Percentiles rank a stretch among this genome's conserved stretches.
phyloP scores from a whole-genome alignment of 2,329 filamentous ascomycete species.

The Basipetospora chlamydospora region DNA sequence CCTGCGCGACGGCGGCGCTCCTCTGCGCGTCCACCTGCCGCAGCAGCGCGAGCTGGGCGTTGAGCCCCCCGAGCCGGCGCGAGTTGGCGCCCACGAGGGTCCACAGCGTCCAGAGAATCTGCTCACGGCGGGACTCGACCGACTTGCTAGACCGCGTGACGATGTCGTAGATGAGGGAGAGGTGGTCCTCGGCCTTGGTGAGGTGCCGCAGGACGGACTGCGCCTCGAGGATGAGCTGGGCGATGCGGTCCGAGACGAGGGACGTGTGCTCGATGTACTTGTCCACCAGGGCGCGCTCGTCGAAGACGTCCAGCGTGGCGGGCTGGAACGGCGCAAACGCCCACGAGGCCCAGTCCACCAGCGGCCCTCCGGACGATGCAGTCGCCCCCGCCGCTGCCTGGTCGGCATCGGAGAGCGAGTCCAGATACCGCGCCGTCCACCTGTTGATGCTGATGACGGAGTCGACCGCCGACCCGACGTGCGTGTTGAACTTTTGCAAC shows the following conservation, averaged over 20 bases:
- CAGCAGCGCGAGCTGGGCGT: conserved; percentile 50
- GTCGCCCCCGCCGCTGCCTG: neutral
- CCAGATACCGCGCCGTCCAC: conserved; percentile 58
- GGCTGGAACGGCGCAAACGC: conserved; percentile 49
- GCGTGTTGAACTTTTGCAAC: conserved; percentile 61
- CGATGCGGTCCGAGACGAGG: conserved; percentile 56
- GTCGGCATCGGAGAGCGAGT: conserved; percentile 25
- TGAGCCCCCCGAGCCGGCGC: conserved; percentile 42
- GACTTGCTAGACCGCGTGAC: conserved; percentile 47
- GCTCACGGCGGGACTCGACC: conserved; percentile 43
- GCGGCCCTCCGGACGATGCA: conserved; percentile 1
- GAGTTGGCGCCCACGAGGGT: conserved; percentile 59
- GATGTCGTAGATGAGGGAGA: conserved; percentile 56
- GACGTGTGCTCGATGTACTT: conserved; percentile 62
- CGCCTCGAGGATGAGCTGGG: conserved; percentile 52
- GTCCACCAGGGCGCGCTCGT: conserved; percentile 48
- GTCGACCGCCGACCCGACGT: conserved; percentile 60
- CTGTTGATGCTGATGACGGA: conserved; percentile 60
- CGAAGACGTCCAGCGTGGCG: conserved; percentile 11
- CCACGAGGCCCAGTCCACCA: conserved; percentile 27
- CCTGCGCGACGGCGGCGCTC: conserved; percentile 48
- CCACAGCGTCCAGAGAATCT: conserved; percentile 58
- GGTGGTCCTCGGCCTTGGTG: conserved; percentile 51
- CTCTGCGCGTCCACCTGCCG: conserved; percentile 52
- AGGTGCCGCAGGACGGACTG: conserved; percentile 52